These are phyloP conservation scores for Annona cherimola DNA, from an alignment of 164 flowering plant species.

Conservation along the genomic window DNA sequence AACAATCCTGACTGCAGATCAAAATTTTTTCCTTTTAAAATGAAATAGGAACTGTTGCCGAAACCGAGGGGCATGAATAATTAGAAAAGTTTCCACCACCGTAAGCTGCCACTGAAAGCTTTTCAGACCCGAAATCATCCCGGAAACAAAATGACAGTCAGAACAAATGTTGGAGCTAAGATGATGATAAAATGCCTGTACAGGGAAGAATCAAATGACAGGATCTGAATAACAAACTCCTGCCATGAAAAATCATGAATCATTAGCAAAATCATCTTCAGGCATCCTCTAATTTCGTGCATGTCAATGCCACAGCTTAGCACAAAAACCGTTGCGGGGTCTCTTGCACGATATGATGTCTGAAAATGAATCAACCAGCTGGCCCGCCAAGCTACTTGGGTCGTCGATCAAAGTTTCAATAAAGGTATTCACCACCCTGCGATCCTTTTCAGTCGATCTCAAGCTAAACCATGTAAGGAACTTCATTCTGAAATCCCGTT, in stretches of 20 bases:
- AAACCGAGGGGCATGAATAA: not conserved
- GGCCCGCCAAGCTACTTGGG: slow-evolving; percentile 83
- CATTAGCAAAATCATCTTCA: not conserved
- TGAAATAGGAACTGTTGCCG: not conserved
- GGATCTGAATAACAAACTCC: not conserved
- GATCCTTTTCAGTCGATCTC: slow-evolving; percentile 83
- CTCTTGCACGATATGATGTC: slow-evolving; percentile 70
- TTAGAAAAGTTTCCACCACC: not conserved
- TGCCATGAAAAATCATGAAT: not conserved
- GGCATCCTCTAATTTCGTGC: not conserved
- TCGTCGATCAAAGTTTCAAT: slow-evolving; percentile 76
- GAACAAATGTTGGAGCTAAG: slow-evolving; percentile 3
- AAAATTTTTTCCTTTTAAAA: not conserved
- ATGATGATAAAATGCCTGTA: slow-evolving; percentile 17
- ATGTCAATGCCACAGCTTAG: slow-evolving; percentile 57
- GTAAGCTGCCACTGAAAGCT: slow-evolving; percentile 7
- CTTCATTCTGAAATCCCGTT: slow-evolving; percentile 76
- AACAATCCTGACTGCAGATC: not conserved
- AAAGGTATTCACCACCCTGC: slow-evolving; percentile 81
- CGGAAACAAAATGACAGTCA: not conserved
- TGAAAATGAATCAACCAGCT: slow-evolving; percentile 77
- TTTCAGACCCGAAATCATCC: not conserved
- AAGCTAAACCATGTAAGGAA: slow-evolving; percentile 93
- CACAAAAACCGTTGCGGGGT: slow-evolving; percentile 62
- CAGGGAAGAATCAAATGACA: not conserved